Evolutionary conservation across 352 stramenopile species (phyloP), one percentile per base, ranked within the genome.

Genomic region (Phytopythium delawarense): DNA sequence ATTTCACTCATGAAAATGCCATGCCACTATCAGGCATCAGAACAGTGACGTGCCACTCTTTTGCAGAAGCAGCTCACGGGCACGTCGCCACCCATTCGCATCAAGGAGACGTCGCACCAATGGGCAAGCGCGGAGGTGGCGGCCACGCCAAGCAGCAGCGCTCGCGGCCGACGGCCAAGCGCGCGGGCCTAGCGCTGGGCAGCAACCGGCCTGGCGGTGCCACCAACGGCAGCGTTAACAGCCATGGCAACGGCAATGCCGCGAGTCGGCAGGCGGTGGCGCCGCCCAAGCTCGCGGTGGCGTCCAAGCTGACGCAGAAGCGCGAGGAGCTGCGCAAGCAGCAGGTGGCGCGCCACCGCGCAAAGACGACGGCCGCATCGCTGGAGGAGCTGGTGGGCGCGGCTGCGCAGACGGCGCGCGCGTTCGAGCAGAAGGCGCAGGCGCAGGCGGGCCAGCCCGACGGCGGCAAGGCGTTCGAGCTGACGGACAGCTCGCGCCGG

Each of bases 401-500:
- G 1, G 79, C 76, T 2, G 64, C 71, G 13, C 64, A 84, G 61
- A 87, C 63, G 8, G 66, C 66, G n/a, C 59, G 74, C 34, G 65
- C 72, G 23, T 89, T 78, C 50, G 67, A 85, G 56, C 57, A 73
- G 50, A 71, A 76, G 60, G 60, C 72, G 59, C 15, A 46, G 21
- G 23, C 68, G 55, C 62, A 69, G 66, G 61, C 53, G 21, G 34
- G 35, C 57, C 52, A 51, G 15, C 5, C 54, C 55, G 28, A 21
- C 40, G 59, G 52, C 42, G 25, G 15, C 59, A 65, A 65, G 46
- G 49, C 58, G 11, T 53, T 59, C 7, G 69, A 84, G 48, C 67
- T 89, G 3, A 67, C 71, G 57, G 96, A 96, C 64, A 88, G 86
- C 44, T 96, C 92, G 55, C 88, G 96, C 28, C 88, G 91, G 42